Evolutionary conservation across 257 asterid genomes (phyloP).

Genomic region (Gardenia jasminoides): DNA sequence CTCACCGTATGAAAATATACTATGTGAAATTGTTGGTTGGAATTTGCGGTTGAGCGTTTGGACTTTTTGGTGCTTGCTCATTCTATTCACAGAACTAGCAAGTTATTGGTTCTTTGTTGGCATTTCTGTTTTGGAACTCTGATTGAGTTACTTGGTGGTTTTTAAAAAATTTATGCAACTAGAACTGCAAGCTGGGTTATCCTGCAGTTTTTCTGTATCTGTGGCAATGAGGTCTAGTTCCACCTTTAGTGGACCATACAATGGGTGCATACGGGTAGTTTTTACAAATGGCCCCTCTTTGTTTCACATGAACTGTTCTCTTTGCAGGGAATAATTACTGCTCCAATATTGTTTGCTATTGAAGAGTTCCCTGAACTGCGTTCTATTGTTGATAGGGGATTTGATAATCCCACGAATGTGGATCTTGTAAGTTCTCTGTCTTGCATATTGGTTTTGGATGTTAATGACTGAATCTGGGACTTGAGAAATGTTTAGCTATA

Average conservation of each 20-base stretch:
- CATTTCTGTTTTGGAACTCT: background rate
- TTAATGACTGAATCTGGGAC: background rate
- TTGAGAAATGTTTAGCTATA: background rate
- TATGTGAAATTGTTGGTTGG: background rate
- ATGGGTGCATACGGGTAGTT: background rate
- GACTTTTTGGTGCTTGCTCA: too few relatives aligned
- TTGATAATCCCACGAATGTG: constrained; percentile 68
- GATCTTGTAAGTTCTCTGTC: constrained; percentile 56
- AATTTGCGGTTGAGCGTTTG: background rate
- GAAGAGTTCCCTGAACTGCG: constrained; percentile 91
- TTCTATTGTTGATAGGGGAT: constrained; percentile 60
- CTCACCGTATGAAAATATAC: background rate
- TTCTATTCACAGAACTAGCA: too few relatives aligned
- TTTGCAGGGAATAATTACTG: constrained; percentile 78
- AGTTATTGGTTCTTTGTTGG: too few relatives aligned
- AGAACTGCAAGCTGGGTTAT: background rate
- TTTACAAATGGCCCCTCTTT: background rate
- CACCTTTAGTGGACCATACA: background rate
- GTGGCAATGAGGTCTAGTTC: background rate
- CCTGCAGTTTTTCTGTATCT: background rate
- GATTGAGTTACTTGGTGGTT: background rate
- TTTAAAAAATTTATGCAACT: too few relatives aligned
- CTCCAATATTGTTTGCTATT: constrained; percentile 88
- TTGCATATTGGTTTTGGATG: background rate
- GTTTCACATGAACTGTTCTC: background rate